Evolutionary conservation across 2,329 filamentous ascomycete species (phyloP).

Genomic region (Rhinocladiella mackenziei): DNA sequence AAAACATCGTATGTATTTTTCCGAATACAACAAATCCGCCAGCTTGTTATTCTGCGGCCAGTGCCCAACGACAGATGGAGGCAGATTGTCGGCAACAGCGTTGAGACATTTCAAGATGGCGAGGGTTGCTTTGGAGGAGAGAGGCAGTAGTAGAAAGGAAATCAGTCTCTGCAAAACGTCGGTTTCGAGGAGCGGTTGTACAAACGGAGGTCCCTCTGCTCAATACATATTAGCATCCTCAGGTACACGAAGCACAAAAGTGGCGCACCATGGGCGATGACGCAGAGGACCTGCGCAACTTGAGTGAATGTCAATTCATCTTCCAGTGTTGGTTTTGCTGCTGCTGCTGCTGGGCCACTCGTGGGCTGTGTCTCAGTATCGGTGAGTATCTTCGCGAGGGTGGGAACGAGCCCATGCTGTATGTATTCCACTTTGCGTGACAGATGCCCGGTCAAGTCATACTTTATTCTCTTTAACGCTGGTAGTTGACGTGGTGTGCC

Average conservation of each 20-base stretch:
- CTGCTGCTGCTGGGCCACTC: constrained; percentile 19
- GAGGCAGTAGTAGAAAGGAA: constrained; percentile 64
- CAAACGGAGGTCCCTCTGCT: constrained; percentile 73
- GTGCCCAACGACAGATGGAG: constrained; percentile 51
- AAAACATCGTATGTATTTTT: constrained; percentile 59
- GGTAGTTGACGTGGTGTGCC: no score
- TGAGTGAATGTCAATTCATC: constrained; percentile 69
- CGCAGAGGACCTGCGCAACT: constrained; percentile 77
- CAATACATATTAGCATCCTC: constrained; percentile 25
- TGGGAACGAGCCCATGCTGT: constrained; percentile 58
- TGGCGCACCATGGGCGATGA: constrained; percentile 72
- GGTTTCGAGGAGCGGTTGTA: constrained; percentile 67
- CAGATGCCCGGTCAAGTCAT: constrained; percentile 81
- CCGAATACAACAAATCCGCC: constrained; percentile 62
- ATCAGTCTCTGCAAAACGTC: constrained; percentile 65
- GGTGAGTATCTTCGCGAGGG: constrained; percentile 48
- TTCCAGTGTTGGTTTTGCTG: constrained; percentile 44
- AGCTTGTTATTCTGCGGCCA: constrained; percentile 50
- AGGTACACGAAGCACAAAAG: constrained; percentile 27
- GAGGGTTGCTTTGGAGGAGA: constrained; percentile 61
- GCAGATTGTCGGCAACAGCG: constrained; percentile 64
- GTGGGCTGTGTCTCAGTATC: constrained; percentile 39
- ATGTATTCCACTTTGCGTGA: constrained; percentile 81
- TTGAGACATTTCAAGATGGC: constrained; percentile 71
- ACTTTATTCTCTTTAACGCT: constrained; percentile 72